These are phyloP conservation scores for Brettanomyces sp. DNA, from an alignment of 805 yeast genomes.

Conservation along the genomic window DNA sequence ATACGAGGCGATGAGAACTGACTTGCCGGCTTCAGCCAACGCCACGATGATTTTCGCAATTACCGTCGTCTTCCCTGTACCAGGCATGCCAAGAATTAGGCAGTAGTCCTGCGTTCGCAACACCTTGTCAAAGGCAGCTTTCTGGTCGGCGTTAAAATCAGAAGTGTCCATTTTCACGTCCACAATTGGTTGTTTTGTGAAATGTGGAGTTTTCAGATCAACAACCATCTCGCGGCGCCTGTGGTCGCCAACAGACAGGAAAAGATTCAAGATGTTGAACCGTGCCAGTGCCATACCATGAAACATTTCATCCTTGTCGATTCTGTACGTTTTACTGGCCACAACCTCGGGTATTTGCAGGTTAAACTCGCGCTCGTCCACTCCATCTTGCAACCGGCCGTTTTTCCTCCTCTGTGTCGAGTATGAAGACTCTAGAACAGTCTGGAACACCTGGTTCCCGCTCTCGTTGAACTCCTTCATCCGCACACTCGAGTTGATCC, in stretches of 20 bases:
- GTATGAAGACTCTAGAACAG: constrained; percentile 28
- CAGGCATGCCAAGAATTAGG: constrained; percentile 93
- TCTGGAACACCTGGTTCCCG: constrained; percentile 41
- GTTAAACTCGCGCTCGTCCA: constrained; percentile 19
- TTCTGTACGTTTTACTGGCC: constrained; percentile 35
- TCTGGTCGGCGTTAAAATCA: constrained; percentile 63
- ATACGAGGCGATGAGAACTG: constrained; percentile 72
- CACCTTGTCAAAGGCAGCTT: constrained; percentile 55
- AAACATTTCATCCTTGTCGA: constrained; percentile 74
- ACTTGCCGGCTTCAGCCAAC: constrained; percentile 50
- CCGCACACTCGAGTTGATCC: constrained; percentile 31
- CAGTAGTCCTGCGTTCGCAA: constrained; percentile 65
- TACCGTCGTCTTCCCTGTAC: constrained; percentile 92
- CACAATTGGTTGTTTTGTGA: constrained; percentile 13
- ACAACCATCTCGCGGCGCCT: constrained; percentile 41
- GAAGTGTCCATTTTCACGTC: constrained; percentile 6
- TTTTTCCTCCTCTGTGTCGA: background rate
- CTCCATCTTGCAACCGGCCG: background rate
- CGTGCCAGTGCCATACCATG: constrained; percentile 71
- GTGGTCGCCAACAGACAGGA: constrained; percentile 38
- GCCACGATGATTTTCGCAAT: constrained; percentile 65
- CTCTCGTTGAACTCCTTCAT: constrained; percentile 31
- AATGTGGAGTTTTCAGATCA: constrained; percentile 41
- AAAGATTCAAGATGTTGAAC: constrained; percentile 62
- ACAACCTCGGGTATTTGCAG: constrained; percentile 1